Base-by-base conservation (phyloP, 2,329 filamentous ascomycete genomes). In the Talaromyces sp. region DNA sequence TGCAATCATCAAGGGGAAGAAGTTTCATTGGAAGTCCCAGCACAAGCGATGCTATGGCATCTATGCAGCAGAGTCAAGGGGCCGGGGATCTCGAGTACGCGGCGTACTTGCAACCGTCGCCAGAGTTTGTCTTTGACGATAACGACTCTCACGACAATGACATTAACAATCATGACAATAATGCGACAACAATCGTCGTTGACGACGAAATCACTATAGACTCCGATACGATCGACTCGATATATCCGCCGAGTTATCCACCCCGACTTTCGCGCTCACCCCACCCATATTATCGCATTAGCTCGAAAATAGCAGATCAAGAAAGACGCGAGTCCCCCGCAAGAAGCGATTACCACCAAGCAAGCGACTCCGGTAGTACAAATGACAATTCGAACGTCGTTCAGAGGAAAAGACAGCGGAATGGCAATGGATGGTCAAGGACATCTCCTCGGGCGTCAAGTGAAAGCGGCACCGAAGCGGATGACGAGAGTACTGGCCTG, bases 391-490 rank as follows among this genome's bases (percentile, higher is more conserved):
- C 37, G 17, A 48, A 21, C 15, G 61, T 70, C 63, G 58, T 62
- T 69, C 64, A 59, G 70, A 64, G 63, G 70, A 68, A 68, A 72
- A 36, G 22, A 51, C 71, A 68, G 8, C 48, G 65, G 60, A 60
- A 39, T 28, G 35, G 57, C 13, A 52, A 40, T 33, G 37, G 28
- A 46, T 65, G 63, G 62, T 71, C 76, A 59, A 80, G 78, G 62
- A 80, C 83, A 53, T 52, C 55, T 35, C 84, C 83, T 4, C 79
- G 81, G 1, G 81, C 85, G 1, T 84, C 83, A 10, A 96, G 90
- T 71, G 92, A 96, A 65, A 96, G 91, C 70, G 93, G 93, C 22
- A 96, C 92, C 17, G 93, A 97, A 70, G 93, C 93, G 39, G 93
- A 97, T 67, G 93, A 97, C 75, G 93, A 97, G 72, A 89, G 92